Evolutionary conservation across 2,329 filamentous ascomycete species (phyloP), one percentile per base, ranked within the genome.

Genomic region (Ophiobolus disseminans): DNA sequence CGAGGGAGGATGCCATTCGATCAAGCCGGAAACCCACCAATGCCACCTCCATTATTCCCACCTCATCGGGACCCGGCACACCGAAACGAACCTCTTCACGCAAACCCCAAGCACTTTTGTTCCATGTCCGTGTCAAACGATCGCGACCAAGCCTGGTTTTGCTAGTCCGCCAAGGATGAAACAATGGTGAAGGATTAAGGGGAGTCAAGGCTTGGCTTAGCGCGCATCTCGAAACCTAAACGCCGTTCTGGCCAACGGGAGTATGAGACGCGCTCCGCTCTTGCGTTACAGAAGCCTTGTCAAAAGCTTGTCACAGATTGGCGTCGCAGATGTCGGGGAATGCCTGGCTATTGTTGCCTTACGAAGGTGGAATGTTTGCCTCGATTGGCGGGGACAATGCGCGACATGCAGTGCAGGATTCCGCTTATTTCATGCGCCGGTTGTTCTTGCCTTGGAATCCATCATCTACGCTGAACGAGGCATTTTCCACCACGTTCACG

Each of bases 81-180:
- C 31, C 3, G 16, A 5, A 20, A 30, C 30, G 35, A 25, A 50
- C 9, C 16, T 48, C 34, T 48, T 56, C 23, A 45, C 51, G 48
- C 25, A 28, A 25, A 38, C 16, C 47, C 52, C 40, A 51, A 39
- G 49, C 23, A 40, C 25, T 30, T 42, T 45, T 50, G 58, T 63
- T 63, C 53, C 63, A 64, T 53, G 41, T 59, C 40, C 57, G 66
- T 66, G 46, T 70, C 65, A 69, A 50, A 46, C 40, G 48, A 37
- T 40, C 44, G 40, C 32, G 40, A 36, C 37, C 26, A 38, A 35
- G 23, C 48, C 47, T 48, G 42, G 46, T 60, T 48, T 40, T 49
- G 62, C 57, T 64, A 55, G 59, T 62, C 61, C 62, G 66, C 66
- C 66, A 69, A 71, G 66, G 36, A 57, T 68, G 57, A 70, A 70